Conservation (phyloP, 495 filamentous ascomycete genomes). For the Parathielavia appendiculata region DNA sequence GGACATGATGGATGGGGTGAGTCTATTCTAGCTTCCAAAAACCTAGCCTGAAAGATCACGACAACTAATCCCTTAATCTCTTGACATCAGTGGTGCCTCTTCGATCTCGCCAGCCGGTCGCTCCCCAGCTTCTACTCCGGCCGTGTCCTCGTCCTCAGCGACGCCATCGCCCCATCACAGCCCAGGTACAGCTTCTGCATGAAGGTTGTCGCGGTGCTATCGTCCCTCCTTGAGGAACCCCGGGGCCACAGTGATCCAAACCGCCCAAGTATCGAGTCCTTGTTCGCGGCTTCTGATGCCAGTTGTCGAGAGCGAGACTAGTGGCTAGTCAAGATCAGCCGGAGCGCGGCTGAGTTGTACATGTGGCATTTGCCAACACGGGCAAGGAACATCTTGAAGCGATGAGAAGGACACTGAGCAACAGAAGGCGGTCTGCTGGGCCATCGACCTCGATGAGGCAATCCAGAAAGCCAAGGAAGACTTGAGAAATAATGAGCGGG, state of each 20-base stretch:
- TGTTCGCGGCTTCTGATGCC: slow-evolving; percentile 58
- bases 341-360: slow-evolving; percentile 36
- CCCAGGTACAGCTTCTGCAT: slow-evolving; percentile 64
- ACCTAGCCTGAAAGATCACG: neutral
- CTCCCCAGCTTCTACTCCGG: slow-evolving; percentile 52
- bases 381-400: slow-evolving; percentile 9
- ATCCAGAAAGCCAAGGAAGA: slow-evolving; percentile 3
- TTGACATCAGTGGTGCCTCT: slow-evolving; percentile 50
- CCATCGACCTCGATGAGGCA: slow-evolving; percentile 12
- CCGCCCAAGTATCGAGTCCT: slow-evolving; percentile 41
- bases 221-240: slow-evolving; percentile 48
- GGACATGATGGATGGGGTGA: slow-evolving; percentile 25
- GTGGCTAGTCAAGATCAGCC: slow-evolving; percentile 41
- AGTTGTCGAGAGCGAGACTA: slow-evolving; percentile 48
- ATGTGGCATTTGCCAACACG: slow-evolving; percentile 23
- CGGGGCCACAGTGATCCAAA: slow-evolving; percentile 17
- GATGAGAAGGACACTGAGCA: slow-evolving; percentile 12
- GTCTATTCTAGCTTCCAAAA: neutral
- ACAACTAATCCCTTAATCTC: slow-evolving; percentile 27
- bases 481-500: neutral
- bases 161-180: slow-evolving; percentile 71
- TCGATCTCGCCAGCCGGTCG: slow-evolving; percentile 61
- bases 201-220: slow-evolving; percentile 60
- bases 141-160: slow-evolving; percentile 56
- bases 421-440: slow-evolving; percentile 17